Evolutionary conservation across 345 rosid species (phyloP), one percentile per base, ranked within the genome.

Genomic region (Nephelium lappaceum): DNA sequence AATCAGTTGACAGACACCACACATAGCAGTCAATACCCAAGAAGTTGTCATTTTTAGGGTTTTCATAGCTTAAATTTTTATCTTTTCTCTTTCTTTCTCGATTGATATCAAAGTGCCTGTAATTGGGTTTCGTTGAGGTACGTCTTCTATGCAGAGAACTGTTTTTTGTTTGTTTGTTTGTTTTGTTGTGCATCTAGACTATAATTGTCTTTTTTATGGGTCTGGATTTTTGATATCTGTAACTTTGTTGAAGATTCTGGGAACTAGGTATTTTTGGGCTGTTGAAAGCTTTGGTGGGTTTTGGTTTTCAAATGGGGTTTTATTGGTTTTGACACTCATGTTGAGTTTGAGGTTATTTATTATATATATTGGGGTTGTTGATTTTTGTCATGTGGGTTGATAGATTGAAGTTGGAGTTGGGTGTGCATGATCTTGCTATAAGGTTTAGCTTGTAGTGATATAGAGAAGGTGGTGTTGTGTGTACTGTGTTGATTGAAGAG

Each of bases 261-360:
- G 31, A 21, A 27, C 27, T 9, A 49, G 15, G 19, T 27, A 47
- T 75, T 1, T 66, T 47, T 6, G 19, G 36, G 45, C 9, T 75
- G 12, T 47, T 64, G 25, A 1, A 4, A 49, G 36, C 8, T 27
- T 64, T 31, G 62, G 45, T 25, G 24, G 62, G 63, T 31, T 49
- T 65, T 75, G 41, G 31, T 75, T 64, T 24, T 66, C 71, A 31
- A 51, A 11, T 66, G 78, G 78, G 63, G 66, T 27, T 66, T 55
- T 45, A 49, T 75, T 75, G n/a, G 12, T 27, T 75, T 75, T 51
- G 31, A 49, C 49, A 14, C 36, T 2, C 57, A 6, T 31, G 64
- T 4, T 31, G 21, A n/a, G 49, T 75, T 65, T 23, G 1, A 49
- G 63, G 21, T 2, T 11, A 7, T 6, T 73, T n/a, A 6, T 23